A percentile compares a stretch with the other conserved stretches of the same genome.
phyloP scores from a whole-genome alignment of 2,329 filamentous ascomycete species.

The Chrysoporthe cubensis region DNA sequence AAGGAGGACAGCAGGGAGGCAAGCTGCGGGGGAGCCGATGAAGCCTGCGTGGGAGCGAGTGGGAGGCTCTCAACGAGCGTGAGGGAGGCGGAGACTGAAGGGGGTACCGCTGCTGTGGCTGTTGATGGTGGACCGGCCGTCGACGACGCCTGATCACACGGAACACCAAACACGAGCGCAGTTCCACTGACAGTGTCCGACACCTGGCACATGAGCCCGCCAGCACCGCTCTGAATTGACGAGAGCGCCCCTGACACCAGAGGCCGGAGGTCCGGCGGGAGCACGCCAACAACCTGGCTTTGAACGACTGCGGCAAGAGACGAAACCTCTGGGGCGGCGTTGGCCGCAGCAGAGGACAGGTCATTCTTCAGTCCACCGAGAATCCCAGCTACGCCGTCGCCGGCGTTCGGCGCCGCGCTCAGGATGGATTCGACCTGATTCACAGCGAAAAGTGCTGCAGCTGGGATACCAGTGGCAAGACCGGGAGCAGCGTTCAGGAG shows the following conservation, averaged over 20 bases:
- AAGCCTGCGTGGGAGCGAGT: not conserved
- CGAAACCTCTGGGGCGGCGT: constrained; percentile 20
- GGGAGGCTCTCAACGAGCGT: constrained; percentile 19
- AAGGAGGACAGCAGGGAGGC: constrained; percentile 25
- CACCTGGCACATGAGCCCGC: constrained; percentile 19
- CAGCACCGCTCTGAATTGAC: constrained; percentile 16
- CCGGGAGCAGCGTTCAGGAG: constrained; percentile 24
- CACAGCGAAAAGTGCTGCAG: constrained; percentile 25
- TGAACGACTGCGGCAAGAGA: constrained; percentile 25
- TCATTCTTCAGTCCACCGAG: constrained; percentile 18
- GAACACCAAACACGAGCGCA: constrained; percentile 25
- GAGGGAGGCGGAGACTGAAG: constrained; percentile 18
- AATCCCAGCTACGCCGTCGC: constrained; percentile 8
- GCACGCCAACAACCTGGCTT: constrained; percentile 17
- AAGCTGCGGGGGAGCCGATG: constrained; percentile 7
- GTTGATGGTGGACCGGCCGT: not conserved
- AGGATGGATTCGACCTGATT: constrained; percentile 24
- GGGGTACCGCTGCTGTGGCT: constrained; percentile 9
- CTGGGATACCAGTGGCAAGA: constrained; percentile 28
- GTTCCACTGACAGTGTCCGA: constrained; percentile 25
- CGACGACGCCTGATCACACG: constrained; percentile 10
- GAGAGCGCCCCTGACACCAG: constrained; percentile 20
- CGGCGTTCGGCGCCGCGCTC: constrained; percentile 10
- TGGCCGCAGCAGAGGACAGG: constrained; percentile 22
- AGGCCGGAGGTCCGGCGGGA: constrained; percentile 23